Evolutionary conservation across 2,329 filamentous ascomycete genomes (phyloP).

Genomic region (Phaeomoniella chlamydospora): DNA sequence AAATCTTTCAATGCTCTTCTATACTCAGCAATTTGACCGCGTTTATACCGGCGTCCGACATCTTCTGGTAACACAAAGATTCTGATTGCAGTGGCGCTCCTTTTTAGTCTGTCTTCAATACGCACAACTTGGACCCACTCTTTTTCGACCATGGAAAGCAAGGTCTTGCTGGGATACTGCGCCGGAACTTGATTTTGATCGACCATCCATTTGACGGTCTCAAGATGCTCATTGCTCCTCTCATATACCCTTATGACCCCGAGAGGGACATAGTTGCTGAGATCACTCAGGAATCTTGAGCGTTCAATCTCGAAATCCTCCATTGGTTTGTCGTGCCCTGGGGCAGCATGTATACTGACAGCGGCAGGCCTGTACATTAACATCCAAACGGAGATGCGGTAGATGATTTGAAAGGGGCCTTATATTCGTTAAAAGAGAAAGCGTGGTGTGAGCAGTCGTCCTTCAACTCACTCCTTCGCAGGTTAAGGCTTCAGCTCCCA

Average conservation of each 20-base stretch:
- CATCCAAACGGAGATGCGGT: too few species aligned
- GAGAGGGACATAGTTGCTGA: constrained; percentile 8
- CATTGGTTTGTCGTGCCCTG: too few species aligned
- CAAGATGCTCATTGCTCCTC: neutral
- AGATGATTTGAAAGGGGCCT: too few species aligned
- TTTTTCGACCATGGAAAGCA: constrained; percentile 14
- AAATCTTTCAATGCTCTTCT: constrained; percentile 21
- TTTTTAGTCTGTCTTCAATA: constrained; percentile 7
- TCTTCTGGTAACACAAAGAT: constrained; percentile 27
- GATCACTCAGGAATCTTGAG: neutral
- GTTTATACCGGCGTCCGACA: constrained; percentile 17
- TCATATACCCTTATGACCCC: constrained; percentile 9
- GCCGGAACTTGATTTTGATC: constrained; percentile 3
- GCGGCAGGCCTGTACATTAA: too few species aligned
- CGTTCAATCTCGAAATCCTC: neutral
- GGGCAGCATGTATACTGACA: too few species aligned
- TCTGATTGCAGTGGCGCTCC: constrained; percentile 12
- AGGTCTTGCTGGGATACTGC: constrained; percentile 5
- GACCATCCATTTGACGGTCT: constrained; percentile 6
- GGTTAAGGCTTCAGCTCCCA: too few species aligned
- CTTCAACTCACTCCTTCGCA: too few species aligned
- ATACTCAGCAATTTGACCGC: constrained; percentile 18
- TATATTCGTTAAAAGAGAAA: too few species aligned
- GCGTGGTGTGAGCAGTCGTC: too few species aligned
- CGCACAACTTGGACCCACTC: constrained; percentile 19